Base-by-base conservation (phyloP, 805 yeast genomes). In the Pichia exigua region DNA sequence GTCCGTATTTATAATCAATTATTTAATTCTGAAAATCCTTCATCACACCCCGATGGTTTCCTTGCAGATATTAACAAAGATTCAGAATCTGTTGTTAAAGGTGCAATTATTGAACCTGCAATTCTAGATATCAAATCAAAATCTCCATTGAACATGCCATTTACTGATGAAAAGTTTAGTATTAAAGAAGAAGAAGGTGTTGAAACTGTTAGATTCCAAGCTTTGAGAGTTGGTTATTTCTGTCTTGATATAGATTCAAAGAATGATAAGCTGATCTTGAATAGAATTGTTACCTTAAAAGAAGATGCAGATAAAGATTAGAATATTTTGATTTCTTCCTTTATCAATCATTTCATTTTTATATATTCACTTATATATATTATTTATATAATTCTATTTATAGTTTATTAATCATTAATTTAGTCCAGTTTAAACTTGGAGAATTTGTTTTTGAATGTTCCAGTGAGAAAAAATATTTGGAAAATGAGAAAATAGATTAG, bases 131-230 rank as follows among this genome's bases (percentile, higher is more conserved):
- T 94, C 50, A 71, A 79, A 60, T 67, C 68, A 54, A 81, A 78
- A 58, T 82, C 92, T 26, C 97, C 97, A 54, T 79, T 92, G 82
- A 82, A 82, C 58, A 71, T 81, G 60, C 76, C 83, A 28, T 66
- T 62, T 51, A 75, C 77, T 32, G 76, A 81, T 47, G 72, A 77
- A 41, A 83, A 83, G 56, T 87, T 89, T 65, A 76, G 77, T 63
- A 85, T 90, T 58, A 75, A 78, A 59, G 97, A 94, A 66, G 76
- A 77, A 54, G 76, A 76, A 35, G 77, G 81, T 4, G 79, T 82
- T 45, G 95, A 91, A 67, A 79, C 91, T n/a, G 89, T 87, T 32
- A 81, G 99, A 70, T 94, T 94, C 89, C 99, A 94, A 74, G 99
- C 96, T 30, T 79, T 94, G 69, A 82, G 99, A 72, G 92, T 88